Evolutionary conservation across 73 alveolate species (phyloP).

Genomic region (Stentor roeselii): DNA sequence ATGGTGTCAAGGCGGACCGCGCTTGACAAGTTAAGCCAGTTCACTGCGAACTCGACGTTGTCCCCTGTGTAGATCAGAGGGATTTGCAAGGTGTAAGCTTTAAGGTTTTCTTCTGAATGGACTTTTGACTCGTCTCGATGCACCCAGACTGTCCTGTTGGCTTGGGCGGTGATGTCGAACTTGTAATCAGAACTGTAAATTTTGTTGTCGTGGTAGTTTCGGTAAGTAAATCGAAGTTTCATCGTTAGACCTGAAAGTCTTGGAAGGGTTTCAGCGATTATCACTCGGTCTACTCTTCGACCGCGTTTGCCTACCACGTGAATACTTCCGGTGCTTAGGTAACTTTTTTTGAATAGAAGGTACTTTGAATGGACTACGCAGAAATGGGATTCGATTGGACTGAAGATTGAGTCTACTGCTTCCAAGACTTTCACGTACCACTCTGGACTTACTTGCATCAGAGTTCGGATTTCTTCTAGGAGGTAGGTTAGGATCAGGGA

Average conservation of each 20-base stretch:
- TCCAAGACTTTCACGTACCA: slow-evolving; percentile 15
- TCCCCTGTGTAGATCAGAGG: background rate
- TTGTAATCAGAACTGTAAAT: slow-evolving; percentile 15
- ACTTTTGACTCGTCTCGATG: slow-evolving; percentile 27
- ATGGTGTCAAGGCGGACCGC: background rate
- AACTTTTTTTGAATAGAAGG: background rate
- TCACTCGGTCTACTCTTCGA: slow-evolving; percentile 17
- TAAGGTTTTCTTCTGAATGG: background rate
- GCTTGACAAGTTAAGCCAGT: background rate
- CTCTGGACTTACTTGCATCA: slow-evolving; percentile 12
- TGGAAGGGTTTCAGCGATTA: background rate
- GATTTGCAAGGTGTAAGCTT: slow-evolving; percentile 23
- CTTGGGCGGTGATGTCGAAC: background rate
- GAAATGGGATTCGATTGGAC: slow-evolving; percentile 29
- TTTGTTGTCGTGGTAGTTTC: background rate
- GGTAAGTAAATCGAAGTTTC: slow-evolving; percentile 11
- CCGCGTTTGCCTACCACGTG: background rate
- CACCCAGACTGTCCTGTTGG: slow-evolving; percentile 12
- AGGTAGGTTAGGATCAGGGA: background rate
- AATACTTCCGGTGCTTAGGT: background rate
- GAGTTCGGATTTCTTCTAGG: background rate
- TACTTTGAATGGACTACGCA: slow-evolving; percentile 3
- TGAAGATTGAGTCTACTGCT: slow-evolving; percentile 5
- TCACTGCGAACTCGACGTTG: slow-evolving; percentile 15
- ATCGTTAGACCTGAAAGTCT: background rate